Base-by-base conservation (phyloP, 2,329 filamentous ascomycete genomes). In the Penicillium digitatum region DNA sequence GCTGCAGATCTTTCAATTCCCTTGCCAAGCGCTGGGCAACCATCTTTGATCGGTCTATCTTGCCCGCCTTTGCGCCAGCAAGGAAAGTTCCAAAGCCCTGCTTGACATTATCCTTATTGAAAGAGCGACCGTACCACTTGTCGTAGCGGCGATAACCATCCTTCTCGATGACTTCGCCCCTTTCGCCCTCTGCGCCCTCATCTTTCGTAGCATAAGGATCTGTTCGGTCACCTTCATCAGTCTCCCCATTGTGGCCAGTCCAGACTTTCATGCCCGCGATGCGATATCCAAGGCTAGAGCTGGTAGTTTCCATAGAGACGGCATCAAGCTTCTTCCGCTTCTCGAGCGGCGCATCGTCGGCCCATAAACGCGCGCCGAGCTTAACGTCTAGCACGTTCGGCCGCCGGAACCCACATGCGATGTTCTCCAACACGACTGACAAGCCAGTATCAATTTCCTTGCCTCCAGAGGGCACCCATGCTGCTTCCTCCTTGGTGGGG, bases 351-450 rank as follows among this genome's bases (percentile, higher is more conserved):
- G 85, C 82, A 58, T 79, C 78, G 35, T 95, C 89, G 14, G 89
- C 93, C 87, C 91, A 97, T 6, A 99, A 77, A 31, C 89, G 83
- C 47, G 86, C 82, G 40, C 94, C 94, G 20, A 99, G 83, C 76
- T 99, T 99, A 61, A 95, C 83, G 69, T 99, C 94, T 55, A 99
- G 78, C 8, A 99, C 90, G 65, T 96, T 97, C 7, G 94, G 90
- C 55, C 84, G 82, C 66, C 82, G 83, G 78, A 92, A 97, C 0
- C 90, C 90, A 61, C 83, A 82, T 0, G 90, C 86, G 7, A 89
- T 83, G 70, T 96, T 96, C 69, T 92, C 88, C 27, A 97, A 78
- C 12, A 95, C 91, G 18, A 96, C 86, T 2, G 89, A 89, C 52
- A 85, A 80, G 52, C 91, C 86, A 0, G 91, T 96, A 24, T 84